These are phyloP conservation scores for Meyerozyma guilliermondii DNA, from an alignment of 1,139 yeast genomes.

Conservation along the genomic window DNA sequence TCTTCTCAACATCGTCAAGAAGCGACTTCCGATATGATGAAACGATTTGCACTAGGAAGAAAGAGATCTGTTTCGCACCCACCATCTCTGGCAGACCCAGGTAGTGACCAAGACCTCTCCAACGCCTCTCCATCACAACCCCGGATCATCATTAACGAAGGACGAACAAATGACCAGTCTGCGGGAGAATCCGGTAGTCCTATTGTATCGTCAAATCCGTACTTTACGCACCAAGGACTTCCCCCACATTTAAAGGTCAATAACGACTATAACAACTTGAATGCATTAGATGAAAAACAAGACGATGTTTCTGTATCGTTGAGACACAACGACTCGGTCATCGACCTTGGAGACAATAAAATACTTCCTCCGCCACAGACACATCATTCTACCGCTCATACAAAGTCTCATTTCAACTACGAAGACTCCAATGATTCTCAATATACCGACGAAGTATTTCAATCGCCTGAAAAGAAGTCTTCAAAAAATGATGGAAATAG, in stretches of 20 bases:
- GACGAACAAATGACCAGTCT: constrained; percentile 5
- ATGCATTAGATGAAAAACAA: constrained; percentile 8
- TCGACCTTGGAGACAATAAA: constrained; percentile 6
- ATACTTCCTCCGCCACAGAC: constrained; percentile 18
- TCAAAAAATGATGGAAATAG: neutral
- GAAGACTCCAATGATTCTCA: neutral
- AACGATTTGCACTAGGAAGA: constrained; percentile 16
- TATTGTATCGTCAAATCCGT: constrained; percentile 39
- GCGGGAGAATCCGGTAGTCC: constrained; percentile 16
- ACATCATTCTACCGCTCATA: constrained; percentile 4
- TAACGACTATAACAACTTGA: constrained; percentile 16
- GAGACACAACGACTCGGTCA: constrained; percentile 41
- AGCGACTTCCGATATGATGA: constrained; percentile 3
- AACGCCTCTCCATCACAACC: neutral
- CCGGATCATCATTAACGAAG: neutral
- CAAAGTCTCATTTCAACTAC: neutral
- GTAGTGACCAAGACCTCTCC: constrained; percentile 3
- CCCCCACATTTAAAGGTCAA: constrained; percentile 41
- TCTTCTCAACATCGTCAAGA: neutral
- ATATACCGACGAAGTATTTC: neutral
- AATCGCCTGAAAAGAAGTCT: neutral
- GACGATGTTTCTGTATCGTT: constrained; percentile 30
- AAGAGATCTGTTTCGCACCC: constrained; percentile 24
- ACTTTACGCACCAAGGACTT: constrained; percentile 51
- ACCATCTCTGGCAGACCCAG: constrained; percentile 5